Percentiles rank a stretch among this genome's conserved stretches.
Conservation (phyloP, 768 basidiomycete species). For the Pulveroboletus frians region DNA sequence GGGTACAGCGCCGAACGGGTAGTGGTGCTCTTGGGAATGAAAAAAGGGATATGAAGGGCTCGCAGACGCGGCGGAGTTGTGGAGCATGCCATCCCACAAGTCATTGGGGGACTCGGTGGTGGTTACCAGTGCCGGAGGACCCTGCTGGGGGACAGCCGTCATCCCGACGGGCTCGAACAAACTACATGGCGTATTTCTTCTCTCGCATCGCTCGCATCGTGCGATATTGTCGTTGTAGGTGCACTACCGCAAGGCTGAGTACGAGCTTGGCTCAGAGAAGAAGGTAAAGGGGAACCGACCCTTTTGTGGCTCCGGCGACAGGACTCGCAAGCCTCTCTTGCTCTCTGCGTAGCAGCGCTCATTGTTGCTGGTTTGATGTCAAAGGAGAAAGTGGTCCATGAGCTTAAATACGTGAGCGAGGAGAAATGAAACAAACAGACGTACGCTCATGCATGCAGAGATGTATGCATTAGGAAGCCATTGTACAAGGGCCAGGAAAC, state of each 20-base stretch:
- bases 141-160: constrained; percentile 3
- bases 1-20: background rate
- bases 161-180: constrained; percentile 10
- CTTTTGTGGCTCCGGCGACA: constrained; percentile 26
- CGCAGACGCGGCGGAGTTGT: constrained; percentile 2
- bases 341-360: constrained; percentile 20
- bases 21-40: background rate
- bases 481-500: constrained; percentile 8
- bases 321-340: constrained; percentile 21
- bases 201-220: constrained; percentile 17
- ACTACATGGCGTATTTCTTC: constrained; percentile 10
- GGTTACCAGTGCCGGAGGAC: background rate
- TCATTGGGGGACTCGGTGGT: background rate
- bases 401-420: constrained; percentile 19
- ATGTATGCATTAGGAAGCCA: constrained; percentile 8
- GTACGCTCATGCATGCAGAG: constrained; percentile 1
- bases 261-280: background rate
- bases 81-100: constrained; percentile 5
- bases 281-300: constrained; percentile 3
- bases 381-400: background rate
- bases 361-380: constrained; percentile 11
- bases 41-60: background rate
- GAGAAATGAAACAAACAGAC: constrained; percentile 10
- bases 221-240: constrained; percentile 11
- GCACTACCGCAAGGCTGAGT: constrained; percentile 14